Evolutionary conservation across 2,329 filamentous ascomycete genomes (phyloP), one percentile per base, ranked within the genome.

Genomic region (Paramyrothecium roridum): DNA sequence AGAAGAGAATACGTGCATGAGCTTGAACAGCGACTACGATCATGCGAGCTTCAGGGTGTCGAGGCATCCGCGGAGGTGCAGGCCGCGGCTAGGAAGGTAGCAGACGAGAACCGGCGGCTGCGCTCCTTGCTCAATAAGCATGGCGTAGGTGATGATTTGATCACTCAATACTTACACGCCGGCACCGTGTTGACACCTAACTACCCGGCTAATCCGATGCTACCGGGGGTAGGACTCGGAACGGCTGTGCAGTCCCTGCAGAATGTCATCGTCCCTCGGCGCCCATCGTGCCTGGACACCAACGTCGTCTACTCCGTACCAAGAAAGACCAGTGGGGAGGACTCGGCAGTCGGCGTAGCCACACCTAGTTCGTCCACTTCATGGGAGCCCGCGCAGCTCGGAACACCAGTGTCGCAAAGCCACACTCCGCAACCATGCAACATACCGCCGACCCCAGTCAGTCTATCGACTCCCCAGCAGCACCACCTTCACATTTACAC

Each of bases 31-130:
- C 85, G 84, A 57, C 63, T 73, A 37, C 81, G 84, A 49, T 72
- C 74, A 52, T 90, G 82, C 66, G 86, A 91, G 68, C 76, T 82
- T 40, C 75, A 81, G 33, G 88, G 89, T 19, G 79, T 89, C 50
- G 81, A 88, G 64, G 88, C 87, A 3, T 87, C 85, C 1, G 76
- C 80, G n/a, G 87, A 91, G 65, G 84, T 92, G 12, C 89, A 92
- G 66, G 73, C 79, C 52, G 89, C 88, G 1, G 89, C 88, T 2
- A 77, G 86, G 54, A 81, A 75, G 54, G 89, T 91, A 3, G 80
- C 84, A 4, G 84, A 87, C 17, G 88, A 93, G 69, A 92, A 92
- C 68, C 79, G 74, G 56, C 80, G 80, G 53, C 75, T 92, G 54
- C 78, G 87, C 21, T 73, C 73, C 17, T 74, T 91, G 19, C 76